Conservation (phyloP, 805 yeast genomes). For the Nematodospora valgi region DNA sequence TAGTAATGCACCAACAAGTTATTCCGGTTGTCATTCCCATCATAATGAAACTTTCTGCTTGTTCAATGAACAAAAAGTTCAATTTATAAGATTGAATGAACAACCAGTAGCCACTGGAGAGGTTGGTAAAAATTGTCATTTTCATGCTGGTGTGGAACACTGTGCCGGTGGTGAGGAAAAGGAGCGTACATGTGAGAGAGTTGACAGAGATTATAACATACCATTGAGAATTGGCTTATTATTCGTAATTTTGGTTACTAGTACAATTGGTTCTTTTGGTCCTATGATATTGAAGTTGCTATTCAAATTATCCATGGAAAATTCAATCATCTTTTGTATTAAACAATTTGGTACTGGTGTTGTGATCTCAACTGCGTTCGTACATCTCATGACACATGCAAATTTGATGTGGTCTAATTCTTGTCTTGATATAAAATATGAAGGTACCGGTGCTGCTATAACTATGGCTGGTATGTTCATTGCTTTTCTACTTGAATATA, state of each 20-base stretch:
- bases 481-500: slow-evolving; percentile 21
- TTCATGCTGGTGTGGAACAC: slow-evolving; percentile 33
- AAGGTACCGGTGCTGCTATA: slow-evolving; percentile 23
- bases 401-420: slow-evolving; percentile 22
- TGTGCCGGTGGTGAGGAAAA: slow-evolving; percentile 15
- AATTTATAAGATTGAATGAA: slow-evolving; percentile 12
- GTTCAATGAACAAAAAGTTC: slow-evolving; percentile 14
- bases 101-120: slow-evolving; percentile 3
- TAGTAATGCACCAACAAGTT: slow-evolving; percentile 13
- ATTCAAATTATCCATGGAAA: slow-evolving; percentile 14
- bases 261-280: slow-evolving; percentile 30
- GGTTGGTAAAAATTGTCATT: slow-evolving; percentile 20
- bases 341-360: slow-evolving; percentile 31
- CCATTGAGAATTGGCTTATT: slow-evolving; percentile 27
- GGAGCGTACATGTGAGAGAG: slow-evolving; percentile 18
- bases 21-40: slow-evolving; percentile 20
- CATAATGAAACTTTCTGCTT: slow-evolving; percentile 17
- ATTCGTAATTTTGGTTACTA: slow-evolving; percentile 32
- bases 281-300: slow-evolving; percentile 25
- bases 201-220: slow-evolving; percentile 25
- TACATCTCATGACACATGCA: slow-evolving; percentile 29
- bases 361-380: slow-evolving; percentile 29
- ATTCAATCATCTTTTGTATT: slow-evolving; percentile 11
- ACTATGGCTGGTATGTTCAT: slow-evolving; percentile 27
- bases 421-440: slow-evolving; percentile 22